Evolutionary conservation across 192 early-diverging fungal species (phyloP).

Genomic region (Oehlia diaphana): DNA sequence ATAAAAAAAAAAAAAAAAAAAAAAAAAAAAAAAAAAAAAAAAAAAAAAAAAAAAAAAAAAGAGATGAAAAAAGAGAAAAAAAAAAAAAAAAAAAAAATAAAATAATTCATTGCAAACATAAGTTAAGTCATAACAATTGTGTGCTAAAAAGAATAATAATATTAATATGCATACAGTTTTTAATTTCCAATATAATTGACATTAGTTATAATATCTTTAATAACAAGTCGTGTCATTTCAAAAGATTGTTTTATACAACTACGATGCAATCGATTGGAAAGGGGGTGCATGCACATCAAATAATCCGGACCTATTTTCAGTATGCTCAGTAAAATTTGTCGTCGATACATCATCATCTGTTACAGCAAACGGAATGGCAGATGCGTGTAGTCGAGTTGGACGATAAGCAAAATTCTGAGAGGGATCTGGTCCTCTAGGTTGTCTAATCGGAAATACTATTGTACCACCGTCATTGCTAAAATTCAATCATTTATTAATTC

Average conservation of each 20-base stretch:
- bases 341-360: conserved; percentile 9
- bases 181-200: background rate
- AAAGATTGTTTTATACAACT: background rate
- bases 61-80: background rate
- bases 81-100: background rate
- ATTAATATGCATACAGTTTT: background rate
- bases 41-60: background rate
- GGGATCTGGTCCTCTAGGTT: conserved; percentile 73
- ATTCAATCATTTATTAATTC: background rate
- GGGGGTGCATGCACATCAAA: conserved; percentile 29
- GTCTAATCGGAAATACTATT: conserved; percentile 68
- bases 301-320: conserved; percentile 1
- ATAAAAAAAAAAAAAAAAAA: background rate
- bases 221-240: background rate
- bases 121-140: background rate
- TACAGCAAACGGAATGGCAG: conserved; percentile 25
- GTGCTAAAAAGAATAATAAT: background rate
- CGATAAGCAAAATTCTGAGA: conserved; percentile 73
- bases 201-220: background rate
- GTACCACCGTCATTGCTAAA: conserved; percentile 22
- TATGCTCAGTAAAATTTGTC: conserved; percentile 14
- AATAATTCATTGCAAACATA: background rate
- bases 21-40: background rate
- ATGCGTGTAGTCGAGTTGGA: conserved; percentile 22
- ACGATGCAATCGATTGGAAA: conserved; percentile 30